These are phyloP conservation scores for Suhomyces wounanorum DNA, from an alignment of 1,139 yeast species.

Conservation along the genomic window DNA sequence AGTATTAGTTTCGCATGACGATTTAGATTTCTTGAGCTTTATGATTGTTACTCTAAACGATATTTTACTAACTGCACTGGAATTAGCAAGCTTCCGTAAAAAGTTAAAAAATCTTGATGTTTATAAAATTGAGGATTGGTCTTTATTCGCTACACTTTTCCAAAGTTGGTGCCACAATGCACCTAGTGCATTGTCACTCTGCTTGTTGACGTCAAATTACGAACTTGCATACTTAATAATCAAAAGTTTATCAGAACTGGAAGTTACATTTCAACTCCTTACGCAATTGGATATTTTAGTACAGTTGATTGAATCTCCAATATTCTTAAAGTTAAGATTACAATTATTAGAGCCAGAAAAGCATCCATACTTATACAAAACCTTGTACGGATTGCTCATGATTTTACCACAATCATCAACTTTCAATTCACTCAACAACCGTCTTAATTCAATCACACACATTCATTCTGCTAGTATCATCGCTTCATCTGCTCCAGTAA, in stretches of 20 bases:
- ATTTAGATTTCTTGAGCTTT: constrained; percentile 70
- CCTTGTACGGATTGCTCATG: constrained; percentile 92
- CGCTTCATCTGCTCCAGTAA: constrained; percentile 22
- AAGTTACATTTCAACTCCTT: constrained; percentile 67
- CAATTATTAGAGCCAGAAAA: constrained; percentile 86
- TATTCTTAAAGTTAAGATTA: constrained; percentile 81
- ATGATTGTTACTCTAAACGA: constrained; percentile 88
- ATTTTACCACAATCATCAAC: constrained; percentile 95
- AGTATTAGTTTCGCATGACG: constrained; percentile 58
- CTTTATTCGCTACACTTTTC: constrained; percentile 74
- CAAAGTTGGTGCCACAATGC: constrained; percentile 93
- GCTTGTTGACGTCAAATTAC: constrained; percentile 85
- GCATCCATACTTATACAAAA: constrained; percentile 80
- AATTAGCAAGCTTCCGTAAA: constrained; percentile 67
- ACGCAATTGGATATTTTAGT: constrained; percentile 81
- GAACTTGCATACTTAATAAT: constrained; percentile 83
- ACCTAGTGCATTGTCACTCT: constrained; percentile 83
- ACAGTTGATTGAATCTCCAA: constrained; percentile 78
- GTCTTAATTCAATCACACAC: constrained; percentile 56
- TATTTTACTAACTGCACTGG: constrained; percentile 86
- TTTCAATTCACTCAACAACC: constrained; percentile 72
- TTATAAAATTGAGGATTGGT: constrained; percentile 61
- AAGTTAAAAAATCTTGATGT: constrained; percentile 55
- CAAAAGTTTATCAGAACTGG: constrained; percentile 73
- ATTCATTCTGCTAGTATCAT: constrained; percentile 22